These are phyloP conservation scores for Cyclostephanos invisitatus DNA, from an alignment of 108 stramenopile species.

Conservation along the genomic window DNA sequence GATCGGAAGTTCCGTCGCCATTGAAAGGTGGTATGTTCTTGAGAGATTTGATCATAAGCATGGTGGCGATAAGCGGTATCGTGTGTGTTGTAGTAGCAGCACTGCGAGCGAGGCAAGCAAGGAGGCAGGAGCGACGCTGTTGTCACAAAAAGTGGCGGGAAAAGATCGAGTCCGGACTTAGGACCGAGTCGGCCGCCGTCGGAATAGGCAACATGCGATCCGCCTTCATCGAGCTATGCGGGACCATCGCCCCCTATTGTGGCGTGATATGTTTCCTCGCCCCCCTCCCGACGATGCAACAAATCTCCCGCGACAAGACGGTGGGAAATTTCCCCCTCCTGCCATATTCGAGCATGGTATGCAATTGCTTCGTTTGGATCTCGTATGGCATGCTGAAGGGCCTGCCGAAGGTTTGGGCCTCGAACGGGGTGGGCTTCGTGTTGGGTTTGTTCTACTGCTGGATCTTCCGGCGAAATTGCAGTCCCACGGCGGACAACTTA, in stretches of 20 bases:
- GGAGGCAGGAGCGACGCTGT: too few species aligned
- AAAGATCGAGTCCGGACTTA: not conserved
- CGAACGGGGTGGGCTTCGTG: slow-evolving; percentile 60
- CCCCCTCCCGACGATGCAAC: slow-evolving; percentile 62
- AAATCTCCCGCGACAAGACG: slow-evolving; percentile 46
- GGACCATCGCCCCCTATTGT: slow-evolving; percentile 24
- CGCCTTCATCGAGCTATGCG: slow-evolving; percentile 27
- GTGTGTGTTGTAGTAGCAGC: too few species aligned
- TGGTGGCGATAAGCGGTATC: too few species aligned
- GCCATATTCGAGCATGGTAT: slow-evolving; percentile 76
- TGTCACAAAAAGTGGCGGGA: not conserved
- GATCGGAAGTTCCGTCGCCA: not conserved
- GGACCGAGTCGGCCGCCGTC: slow-evolving; percentile 7
- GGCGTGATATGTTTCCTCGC: slow-evolving; percentile 23
- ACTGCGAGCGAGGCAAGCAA: too few species aligned
- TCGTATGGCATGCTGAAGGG: slow-evolving; percentile 59
- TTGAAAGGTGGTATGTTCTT: too few species aligned
- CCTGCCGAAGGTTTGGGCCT: slow-evolving; percentile 48
- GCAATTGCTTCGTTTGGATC: slow-evolving; percentile 52
- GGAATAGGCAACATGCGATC: not conserved
- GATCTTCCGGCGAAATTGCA: slow-evolving; percentile 30
- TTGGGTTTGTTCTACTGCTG: slow-evolving; percentile 62
- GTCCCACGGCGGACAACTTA: slow-evolving; percentile 44
- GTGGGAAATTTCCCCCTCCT: slow-evolving; percentile 67
- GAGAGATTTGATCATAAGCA: too few species aligned